Evolutionary conservation across 2,329 filamentous ascomycete species (phyloP), one percentile per base, ranked within the genome.

Genomic region (Fusarium praegraminearum): DNA sequence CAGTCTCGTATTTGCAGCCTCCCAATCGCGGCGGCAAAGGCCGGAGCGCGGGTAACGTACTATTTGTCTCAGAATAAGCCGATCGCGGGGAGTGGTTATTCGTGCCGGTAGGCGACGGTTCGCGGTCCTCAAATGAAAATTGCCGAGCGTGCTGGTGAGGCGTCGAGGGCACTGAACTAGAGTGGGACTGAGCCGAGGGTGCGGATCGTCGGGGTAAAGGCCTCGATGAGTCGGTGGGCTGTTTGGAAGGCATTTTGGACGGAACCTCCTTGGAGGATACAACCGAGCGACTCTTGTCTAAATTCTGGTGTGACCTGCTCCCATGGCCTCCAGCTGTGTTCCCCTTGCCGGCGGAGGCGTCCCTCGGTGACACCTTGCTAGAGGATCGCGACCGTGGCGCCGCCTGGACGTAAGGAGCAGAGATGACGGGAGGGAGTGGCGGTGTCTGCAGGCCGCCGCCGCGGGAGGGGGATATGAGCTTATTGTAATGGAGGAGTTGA

Each of bases 111-210:
- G 95, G 94, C 18, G 94, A 98, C 12, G 93, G 94, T 66, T 89
- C 87, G 67, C 86, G 88, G 49, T 94, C 96, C 77, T 90, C 89
- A 75, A 92, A 92, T 4, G 91, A 91, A 76, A 96, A 91, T 75
- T 94, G 91, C 62, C 93, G 90, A 70, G 94, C 89, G 80, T 93
- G 91, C 78, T 98, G 94, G 76, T 95, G 93, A 11, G 95, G 96
- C 5, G 95, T 98, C 2, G 95, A 97, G 2, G 95, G 95, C 50
- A 98, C 93, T 11, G 95, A 98, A 78, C 87, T 97, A 26, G 95
- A 97, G 77, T 97, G 86, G 16, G 81, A 75, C 57, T 79, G 77
- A 30, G 73, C 76, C 51, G 73, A 75, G 9, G 76, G 65, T 36
- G 75, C 71, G 41, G 76, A 76, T 61, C 62, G 76, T 71, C 69